A percentile compares a stretch with the other conserved stretches of the same genome.
These are phyloP conservation scores for Euphorbia pulcherrima DNA, from an alignment of 345 rosid species.

Conservation along the genomic window DNA sequence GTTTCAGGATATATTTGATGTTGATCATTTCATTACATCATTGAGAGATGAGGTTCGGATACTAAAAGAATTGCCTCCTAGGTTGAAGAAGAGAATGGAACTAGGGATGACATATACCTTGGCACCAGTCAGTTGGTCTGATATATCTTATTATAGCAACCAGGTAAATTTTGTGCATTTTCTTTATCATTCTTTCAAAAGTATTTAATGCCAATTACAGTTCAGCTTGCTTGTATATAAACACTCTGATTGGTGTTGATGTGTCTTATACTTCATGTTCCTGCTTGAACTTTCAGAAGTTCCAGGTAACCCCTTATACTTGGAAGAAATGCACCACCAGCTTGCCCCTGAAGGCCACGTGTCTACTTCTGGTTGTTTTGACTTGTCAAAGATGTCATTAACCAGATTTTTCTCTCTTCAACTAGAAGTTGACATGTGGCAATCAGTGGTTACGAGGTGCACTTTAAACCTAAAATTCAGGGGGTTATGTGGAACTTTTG, in stretches of 20 bases:
- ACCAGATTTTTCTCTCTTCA: too few relatives aligned
- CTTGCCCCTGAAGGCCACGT: too few relatives aligned
- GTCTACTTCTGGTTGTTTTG: too few relatives aligned
- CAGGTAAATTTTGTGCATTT: constrained; percentile 39
- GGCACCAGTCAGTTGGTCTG: constrained; percentile 91
- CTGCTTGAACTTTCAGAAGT: too few relatives aligned
- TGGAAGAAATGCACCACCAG: too few relatives aligned
- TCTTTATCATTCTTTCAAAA: not conserved
- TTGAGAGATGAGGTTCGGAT: constrained; percentile 81
- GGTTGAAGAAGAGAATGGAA: constrained; percentile 61
- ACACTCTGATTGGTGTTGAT: not conserved
- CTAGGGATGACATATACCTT: constrained; percentile 55
- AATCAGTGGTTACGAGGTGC: too few relatives aligned
- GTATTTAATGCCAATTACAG: not conserved
- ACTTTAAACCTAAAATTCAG: too few relatives aligned
- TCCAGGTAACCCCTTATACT: too few relatives aligned
- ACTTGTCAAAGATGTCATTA: too few relatives aligned
- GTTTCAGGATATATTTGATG: constrained; percentile 81
- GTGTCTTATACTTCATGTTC: not conserved
- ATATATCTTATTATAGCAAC: constrained; percentile 65
- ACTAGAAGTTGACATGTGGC: too few relatives aligned
- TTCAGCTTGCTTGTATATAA: not conserved
- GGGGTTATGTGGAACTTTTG: too few relatives aligned
- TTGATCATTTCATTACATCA: constrained; percentile 72
- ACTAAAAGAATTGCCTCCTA: constrained; percentile 75